Conservation (phyloP, 495 filamentous ascomycete species). For the Aspergillus biplanus region DNA sequence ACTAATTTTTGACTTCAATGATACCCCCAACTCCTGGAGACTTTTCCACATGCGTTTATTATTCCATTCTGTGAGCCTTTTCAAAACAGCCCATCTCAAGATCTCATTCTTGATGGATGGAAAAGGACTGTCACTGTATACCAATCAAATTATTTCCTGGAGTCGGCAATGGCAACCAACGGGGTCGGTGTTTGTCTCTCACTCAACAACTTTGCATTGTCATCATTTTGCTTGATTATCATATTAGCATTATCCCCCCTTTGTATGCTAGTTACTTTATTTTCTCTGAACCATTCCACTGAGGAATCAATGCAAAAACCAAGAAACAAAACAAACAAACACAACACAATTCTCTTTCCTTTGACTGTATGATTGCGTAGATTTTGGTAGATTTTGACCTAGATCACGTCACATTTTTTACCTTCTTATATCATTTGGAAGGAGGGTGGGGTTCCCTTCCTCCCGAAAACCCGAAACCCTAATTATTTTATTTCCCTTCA, state of each 20-base stretch:
- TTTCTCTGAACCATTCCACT: too few relatives aligned
- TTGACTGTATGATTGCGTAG: not conserved
- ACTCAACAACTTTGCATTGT: not conserved
- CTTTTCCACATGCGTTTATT: not conserved
- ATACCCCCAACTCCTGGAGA: constrained; percentile 1
- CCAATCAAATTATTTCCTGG: not conserved
- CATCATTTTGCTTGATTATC: not conserved
- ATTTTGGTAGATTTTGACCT: too few relatives aligned
- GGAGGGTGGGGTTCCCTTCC: too few relatives aligned
- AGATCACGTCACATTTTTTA: too few relatives aligned
- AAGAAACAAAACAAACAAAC: not conserved
- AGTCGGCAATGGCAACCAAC: too few relatives aligned
- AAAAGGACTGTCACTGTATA: constrained; percentile 1
- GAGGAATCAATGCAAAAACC: not conserved
- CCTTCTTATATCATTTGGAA: too few relatives aligned
- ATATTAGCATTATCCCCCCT: not conserved
- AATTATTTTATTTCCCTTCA: too few relatives aligned
- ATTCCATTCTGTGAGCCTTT: constrained; percentile 7
- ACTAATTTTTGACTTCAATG: not conserved
- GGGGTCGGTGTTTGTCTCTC: too few relatives aligned
- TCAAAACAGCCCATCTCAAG: not conserved
- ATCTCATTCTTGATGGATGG: not conserved
- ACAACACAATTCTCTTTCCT: not conserved
- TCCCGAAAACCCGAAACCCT: too few relatives aligned
- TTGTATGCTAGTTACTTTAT: not conserved